A percentile compares a stretch with the other conserved stretches of the same genome.
These are phyloP conservation scores for Bremia lactucae DNA, from an alignment of 352 stramenopile genomes.

Conservation along the genomic window DNA sequence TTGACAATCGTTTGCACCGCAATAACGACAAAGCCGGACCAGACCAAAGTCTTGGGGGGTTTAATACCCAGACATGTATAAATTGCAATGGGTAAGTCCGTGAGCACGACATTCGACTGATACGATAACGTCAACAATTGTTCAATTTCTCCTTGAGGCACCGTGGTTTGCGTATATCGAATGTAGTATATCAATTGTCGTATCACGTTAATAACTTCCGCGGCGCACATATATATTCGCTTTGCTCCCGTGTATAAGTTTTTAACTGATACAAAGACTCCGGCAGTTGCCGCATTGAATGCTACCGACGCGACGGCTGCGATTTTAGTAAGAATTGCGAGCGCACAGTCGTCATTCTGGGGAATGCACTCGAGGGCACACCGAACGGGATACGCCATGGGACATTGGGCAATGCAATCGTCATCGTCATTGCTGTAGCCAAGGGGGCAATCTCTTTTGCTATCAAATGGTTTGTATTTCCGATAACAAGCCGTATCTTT, in stretches of 20 bases:
- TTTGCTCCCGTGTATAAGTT: constrained; percentile 9
- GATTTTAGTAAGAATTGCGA: constrained; percentile 9
- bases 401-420: constrained; percentile 52
- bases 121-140: constrained; percentile 28
- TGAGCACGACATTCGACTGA: constrained; percentile 34
- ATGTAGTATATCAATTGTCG: constrained; percentile 31
- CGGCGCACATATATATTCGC: constrained; percentile 28
- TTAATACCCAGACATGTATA: constrained; percentile 30
- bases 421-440: constrained; percentile 29
- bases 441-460: constrained; percentile 4
- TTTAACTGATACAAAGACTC: constrained; percentile 6
- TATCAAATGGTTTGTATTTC: constrained; percentile 6
- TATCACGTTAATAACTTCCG: constrained; percentile 23
- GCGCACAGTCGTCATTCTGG: constrained; percentile 12
- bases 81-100: constrained; percentile 34
- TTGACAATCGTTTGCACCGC: constrained; percentile 15
- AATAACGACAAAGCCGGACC: constrained; percentile 4
- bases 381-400: constrained; percentile 43
- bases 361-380: constrained; percentile 22
- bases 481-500: constrained; percentile 13
- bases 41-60: constrained; percentile 5
- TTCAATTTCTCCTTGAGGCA: constrained; percentile 25
- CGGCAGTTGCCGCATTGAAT: constrained; percentile 8
- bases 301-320: constrained; percentile 6
- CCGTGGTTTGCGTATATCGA: constrained; percentile 18